Base-by-base conservation (phyloP, 352 stramenopile species). In the Blastocystis sp. region DNA sequence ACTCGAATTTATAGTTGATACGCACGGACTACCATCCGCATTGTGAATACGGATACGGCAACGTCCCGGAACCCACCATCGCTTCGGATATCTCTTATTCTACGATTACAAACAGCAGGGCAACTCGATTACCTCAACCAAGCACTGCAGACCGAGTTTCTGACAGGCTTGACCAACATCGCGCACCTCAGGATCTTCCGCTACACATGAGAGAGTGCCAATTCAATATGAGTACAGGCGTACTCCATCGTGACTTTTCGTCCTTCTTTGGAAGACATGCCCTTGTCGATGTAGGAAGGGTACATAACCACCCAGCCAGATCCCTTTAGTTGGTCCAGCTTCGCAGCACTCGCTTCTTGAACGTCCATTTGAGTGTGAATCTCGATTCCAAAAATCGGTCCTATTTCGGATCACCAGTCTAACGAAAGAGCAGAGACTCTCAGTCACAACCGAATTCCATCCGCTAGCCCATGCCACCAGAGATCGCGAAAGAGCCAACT, bases 11-110 rank as follows among this genome's bases (percentile, higher is more conserved):
- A 85, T 63, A 60, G 41, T 67, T 67, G 45, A 69, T 9, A 59
- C 66, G 66, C 74, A 85, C 29, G 74, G 74, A 69, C 74, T 85
- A 35, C 74, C 74, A 29, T 85, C 74, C 3, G 74, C 50, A 85
- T 85, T 85, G 45, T 70, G 60, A 45, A 85, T 66, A 69, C 74
- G 74, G 70, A 85, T 85, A 69, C 74, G 74, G 37, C 74, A 85
- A 31, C 74, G 65, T 69, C 74, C 74, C 9, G 60, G n/a, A 60
- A 85, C 74, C 74, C 74, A 85, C 74, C 74, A 85, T 69, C 33
- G 39, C 50, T 85, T 85, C 31, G 74, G 74, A 50, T 85, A 85
- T 41, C 74, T 21, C 74, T 85, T 85, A 37, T 33, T 33, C 74
- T 85, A 70, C 10, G n/a, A 10, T 33, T 12, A 61, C 35, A 29